phyloP scores from a whole-genome alignment of 2,329 filamentous ascomycete genomes.

The Diaporthe aspalathi region DNA sequence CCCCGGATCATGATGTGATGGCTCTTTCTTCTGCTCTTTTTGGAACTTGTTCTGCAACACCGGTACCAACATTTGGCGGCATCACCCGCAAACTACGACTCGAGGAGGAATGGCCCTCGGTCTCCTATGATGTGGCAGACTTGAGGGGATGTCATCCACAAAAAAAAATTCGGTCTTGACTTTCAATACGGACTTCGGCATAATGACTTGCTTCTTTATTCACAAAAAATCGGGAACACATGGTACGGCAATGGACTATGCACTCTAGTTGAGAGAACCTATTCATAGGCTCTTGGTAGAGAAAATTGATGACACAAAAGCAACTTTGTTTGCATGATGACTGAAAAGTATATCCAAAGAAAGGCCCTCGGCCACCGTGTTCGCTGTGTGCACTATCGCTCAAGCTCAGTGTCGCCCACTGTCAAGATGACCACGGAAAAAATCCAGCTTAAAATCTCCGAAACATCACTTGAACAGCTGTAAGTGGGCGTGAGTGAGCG shows the following conservation, averaged over 20 bases:
- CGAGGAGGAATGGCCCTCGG: conserved; percentile 23
- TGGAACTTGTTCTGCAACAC: conserved; percentile 31
- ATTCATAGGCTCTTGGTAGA: conserved; percentile 20
- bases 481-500: too few species aligned
- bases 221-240: conserved; percentile 37
- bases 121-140: conserved; percentile 23
- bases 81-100: conserved; percentile 25
- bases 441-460: neutral
- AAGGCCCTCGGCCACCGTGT: neutral
- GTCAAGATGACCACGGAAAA: neutral
- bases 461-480: neutral
- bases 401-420: neutral
- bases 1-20: conserved; percentile 41
- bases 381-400: neutral
- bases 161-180: conserved; percentile 37
- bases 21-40: conserved; percentile 32
- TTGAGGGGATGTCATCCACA: conserved; percentile 26
- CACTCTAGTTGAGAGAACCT: conserved; percentile 33
- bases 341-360: neutral
- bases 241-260: conserved; percentile 35
- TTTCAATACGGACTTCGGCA: conserved; percentile 36
- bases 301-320: conserved; percentile 36
- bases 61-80: conserved; percentile 31
- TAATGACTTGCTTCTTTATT: conserved; percentile 34
- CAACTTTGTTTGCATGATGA: conserved; percentile 10